Evolutionary conservation across 179 eudicot genomes (phyloP).

Genomic region (Silene noctiflora): DNA sequence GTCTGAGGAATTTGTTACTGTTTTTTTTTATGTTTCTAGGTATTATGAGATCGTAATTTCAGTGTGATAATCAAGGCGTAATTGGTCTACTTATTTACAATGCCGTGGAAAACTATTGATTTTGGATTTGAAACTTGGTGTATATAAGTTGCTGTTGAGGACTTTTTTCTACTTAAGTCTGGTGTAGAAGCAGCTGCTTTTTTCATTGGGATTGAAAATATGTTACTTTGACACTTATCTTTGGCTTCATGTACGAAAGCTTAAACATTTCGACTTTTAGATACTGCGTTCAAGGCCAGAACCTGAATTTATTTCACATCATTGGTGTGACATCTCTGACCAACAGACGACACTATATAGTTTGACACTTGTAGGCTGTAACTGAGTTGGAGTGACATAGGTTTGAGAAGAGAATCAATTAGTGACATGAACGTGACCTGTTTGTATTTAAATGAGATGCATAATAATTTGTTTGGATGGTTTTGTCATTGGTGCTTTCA

Average conservation of each 20-base stretch:
- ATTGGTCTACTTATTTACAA: no score
- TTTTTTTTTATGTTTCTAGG: no score
- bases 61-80: no score
- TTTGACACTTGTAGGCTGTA: no score
- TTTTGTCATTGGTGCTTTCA: not conserved
- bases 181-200: not conserved
- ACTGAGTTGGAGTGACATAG: not conserved
- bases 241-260: not conserved
- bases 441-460: not conserved
- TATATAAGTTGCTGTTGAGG: no score
- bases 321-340: not conserved
- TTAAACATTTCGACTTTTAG: not conserved
- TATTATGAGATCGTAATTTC: no score
- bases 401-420: not conserved
- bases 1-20: no score
- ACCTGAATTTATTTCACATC: not conserved
- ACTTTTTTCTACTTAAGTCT: no score
- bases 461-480: not conserved
- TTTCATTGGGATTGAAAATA: not conserved
- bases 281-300: not conserved
- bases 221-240: not conserved
- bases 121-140: no score
- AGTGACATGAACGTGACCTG: not conserved
- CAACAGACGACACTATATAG: not conserved
- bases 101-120: no score